phyloP scores from a whole-genome alignment of 768 basidiomycete genomes.

The Boletus reticulatus region DNA sequence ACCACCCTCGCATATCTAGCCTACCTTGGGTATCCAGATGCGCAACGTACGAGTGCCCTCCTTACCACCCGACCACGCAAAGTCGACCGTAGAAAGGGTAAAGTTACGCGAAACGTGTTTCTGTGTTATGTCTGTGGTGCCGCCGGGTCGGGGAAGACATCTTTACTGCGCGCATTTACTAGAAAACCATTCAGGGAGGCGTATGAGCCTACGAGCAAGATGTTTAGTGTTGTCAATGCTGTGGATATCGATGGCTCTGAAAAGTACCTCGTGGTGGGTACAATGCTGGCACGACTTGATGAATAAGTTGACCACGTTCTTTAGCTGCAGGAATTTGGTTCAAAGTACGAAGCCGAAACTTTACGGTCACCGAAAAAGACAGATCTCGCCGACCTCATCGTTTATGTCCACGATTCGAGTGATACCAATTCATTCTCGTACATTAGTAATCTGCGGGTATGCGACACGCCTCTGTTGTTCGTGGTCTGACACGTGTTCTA shows the following conservation, averaged over 20 bases:
- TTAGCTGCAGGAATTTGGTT: constrained; percentile 96
- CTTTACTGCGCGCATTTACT: constrained; percentile 79
- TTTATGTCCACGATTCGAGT: constrained; percentile 96
- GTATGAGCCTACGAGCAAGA: constrained; percentile 89
- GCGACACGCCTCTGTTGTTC: constrained; percentile 22
- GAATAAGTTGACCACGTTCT: not conserved
- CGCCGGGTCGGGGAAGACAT: constrained; percentile 94
- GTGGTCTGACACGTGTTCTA: constrained; percentile 17
- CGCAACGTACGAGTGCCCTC: constrained; percentile 78
- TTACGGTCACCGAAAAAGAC: constrained; percentile 88
- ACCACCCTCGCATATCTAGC: constrained; percentile 93
- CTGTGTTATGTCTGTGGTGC: constrained; percentile 93
- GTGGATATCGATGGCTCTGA: constrained; percentile 94
- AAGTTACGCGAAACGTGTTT: constrained; percentile 89
- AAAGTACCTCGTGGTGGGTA: constrained; percentile 90
- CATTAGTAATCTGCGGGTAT: constrained; percentile 91
- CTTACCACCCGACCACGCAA: constrained; percentile 84
- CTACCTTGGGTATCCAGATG: constrained; percentile 86
- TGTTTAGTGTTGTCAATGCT: constrained; percentile 89
- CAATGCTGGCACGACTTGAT: not conserved
- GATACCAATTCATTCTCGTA: constrained; percentile 99
- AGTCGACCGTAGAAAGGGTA: constrained; percentile 81
- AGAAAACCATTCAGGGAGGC: constrained; percentile 70
- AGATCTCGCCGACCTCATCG: constrained; percentile 89
- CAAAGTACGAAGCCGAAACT: constrained; percentile 89